A percentile compares a stretch with the other conserved stretches of the same genome.
Conservation (phyloP, 768 basidiomycete species). For the Hemileccinum rubropunctum region DNA sequence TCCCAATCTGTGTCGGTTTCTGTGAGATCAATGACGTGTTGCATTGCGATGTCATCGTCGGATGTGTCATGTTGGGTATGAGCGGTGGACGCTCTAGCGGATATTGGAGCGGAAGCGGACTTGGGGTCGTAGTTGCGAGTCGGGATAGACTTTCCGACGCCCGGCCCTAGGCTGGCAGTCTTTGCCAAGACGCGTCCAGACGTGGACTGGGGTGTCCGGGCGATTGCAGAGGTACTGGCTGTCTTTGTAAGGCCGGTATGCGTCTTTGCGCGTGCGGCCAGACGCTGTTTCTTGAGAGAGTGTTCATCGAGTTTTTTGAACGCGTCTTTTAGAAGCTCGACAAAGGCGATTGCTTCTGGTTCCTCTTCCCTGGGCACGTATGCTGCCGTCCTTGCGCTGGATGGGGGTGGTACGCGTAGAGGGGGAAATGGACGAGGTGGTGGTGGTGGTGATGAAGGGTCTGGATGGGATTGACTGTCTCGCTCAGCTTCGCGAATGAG, state of each 20-base stretch:
- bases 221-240: not conserved
- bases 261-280: constrained; percentile 4
- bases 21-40: constrained; percentile 19
- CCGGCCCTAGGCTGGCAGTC: constrained; percentile 5
- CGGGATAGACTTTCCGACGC: constrained; percentile 12
- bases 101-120: not conserved
- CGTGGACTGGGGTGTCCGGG: no score
- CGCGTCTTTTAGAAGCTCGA: constrained; percentile 24
- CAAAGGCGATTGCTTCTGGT: constrained; percentile 23
- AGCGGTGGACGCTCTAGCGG: not conserved
- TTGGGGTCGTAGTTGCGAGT: constrained; percentile 4
- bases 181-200: constrained; percentile 6
- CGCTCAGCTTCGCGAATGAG: constrained; percentile 28
- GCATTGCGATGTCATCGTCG: constrained; percentile 14
- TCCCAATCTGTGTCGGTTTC: constrained; percentile 21
- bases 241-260: constrained; percentile 7
- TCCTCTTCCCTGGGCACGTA: constrained; percentile 14
- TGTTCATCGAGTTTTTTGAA: constrained; percentile 25
- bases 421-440: not conserved
- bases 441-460: not conserved
- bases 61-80: no score
- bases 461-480: constrained; percentile 20
- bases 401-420: constrained; percentile 13
- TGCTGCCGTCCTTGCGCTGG: not conserved
- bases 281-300: constrained; percentile 24